A percentile compares a stretch with the other conserved stretches of the same genome.
Conservation (phyloP, 345 rosid species). For the Moricandia arvensis region DNA sequence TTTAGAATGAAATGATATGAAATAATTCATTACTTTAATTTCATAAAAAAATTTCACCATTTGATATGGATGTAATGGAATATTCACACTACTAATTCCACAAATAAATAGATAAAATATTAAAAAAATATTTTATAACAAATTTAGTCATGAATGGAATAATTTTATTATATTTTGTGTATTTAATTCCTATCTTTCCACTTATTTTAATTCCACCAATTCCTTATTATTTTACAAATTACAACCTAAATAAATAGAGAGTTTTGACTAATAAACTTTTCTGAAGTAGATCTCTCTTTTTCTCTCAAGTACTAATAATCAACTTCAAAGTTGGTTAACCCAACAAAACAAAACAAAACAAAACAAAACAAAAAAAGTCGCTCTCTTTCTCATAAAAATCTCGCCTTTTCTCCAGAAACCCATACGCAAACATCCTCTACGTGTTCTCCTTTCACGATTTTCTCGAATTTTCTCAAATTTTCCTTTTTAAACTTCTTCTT, state of each 20-base stretch:
- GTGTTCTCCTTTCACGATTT: slow-evolving; percentile 24
- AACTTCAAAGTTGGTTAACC: slow-evolving; percentile 24
- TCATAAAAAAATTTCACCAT: no score
- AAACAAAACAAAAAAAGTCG: slow-evolving; percentile 14
- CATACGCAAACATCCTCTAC: slow-evolving; percentile 9
- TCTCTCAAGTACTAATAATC: slow-evolving; percentile 32
- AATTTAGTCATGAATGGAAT: no score
- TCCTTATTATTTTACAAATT: no score
- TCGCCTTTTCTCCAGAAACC: slow-evolving; percentile 13
- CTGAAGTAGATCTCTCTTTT: neutral
- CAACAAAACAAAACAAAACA: neutral
- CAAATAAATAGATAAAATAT: no score
- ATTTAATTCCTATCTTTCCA: no score
- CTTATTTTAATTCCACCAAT: no score
- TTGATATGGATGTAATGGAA: no score
- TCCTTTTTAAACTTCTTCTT: neutral
- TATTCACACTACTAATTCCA: no score
- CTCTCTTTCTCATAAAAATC: slow-evolving; percentile 29
- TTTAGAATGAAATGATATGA: no score
- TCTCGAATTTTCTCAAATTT: slow-evolving; percentile 1
- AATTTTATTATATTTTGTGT: no score
- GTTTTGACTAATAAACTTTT: slow-evolving; percentile 22
- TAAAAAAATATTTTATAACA: no score
- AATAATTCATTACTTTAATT: no score
- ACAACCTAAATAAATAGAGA: neutral